Percentiles rank a stretch among this genome's conserved stretches.
Conservation (phyloP, 2,329 filamentous ascomycete species). For the Metarhizium anisopliae region DNA sequence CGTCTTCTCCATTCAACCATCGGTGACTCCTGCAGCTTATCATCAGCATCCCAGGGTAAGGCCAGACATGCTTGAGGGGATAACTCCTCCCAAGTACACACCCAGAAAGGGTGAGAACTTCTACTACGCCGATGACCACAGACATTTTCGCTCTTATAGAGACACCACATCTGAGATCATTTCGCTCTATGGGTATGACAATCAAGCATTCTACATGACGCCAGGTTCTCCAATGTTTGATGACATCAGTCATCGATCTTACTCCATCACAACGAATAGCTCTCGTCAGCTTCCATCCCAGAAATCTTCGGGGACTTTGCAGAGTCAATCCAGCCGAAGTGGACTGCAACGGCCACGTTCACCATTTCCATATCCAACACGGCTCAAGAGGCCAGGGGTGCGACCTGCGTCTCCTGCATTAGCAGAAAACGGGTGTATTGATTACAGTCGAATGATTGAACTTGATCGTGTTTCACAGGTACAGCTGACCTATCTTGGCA, state of each 20-base stretch:
- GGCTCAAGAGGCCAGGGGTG: constrained; percentile 44
- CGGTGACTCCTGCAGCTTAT: constrained; percentile 20
- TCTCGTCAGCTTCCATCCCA: constrained; percentile 37
- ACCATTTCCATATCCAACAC: constrained; percentile 49
- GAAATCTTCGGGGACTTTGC: constrained; percentile 37
- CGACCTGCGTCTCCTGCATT: constrained; percentile 40
- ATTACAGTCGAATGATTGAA: constrained; percentile 42
- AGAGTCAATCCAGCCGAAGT: constrained; percentile 34
- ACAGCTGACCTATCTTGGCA: constrained; percentile 3
- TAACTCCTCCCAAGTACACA: constrained; percentile 15
- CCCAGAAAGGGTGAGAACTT: constrained; percentile 23
- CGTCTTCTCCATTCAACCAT: constrained; percentile 42
- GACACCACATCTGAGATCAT: constrained; percentile 46
- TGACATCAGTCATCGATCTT: constrained; percentile 40
- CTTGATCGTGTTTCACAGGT: constrained; percentile 40
- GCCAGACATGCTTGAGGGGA: constrained; percentile 20
- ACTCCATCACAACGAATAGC: constrained; percentile 45
- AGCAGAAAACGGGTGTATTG: constrained; percentile 36
- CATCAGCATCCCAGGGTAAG: constrained; percentile 19
- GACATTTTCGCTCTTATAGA: constrained; percentile 37
- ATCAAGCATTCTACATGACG: constrained; percentile 33
- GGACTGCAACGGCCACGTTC: constrained; percentile 45
- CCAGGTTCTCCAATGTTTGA: constrained; percentile 34
- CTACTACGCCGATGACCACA: constrained; percentile 30
- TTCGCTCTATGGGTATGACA: constrained; percentile 46